Base-by-base conservation (phyloP, 1,139 yeast genomes). In the Suhomyces wounanorum region DNA sequence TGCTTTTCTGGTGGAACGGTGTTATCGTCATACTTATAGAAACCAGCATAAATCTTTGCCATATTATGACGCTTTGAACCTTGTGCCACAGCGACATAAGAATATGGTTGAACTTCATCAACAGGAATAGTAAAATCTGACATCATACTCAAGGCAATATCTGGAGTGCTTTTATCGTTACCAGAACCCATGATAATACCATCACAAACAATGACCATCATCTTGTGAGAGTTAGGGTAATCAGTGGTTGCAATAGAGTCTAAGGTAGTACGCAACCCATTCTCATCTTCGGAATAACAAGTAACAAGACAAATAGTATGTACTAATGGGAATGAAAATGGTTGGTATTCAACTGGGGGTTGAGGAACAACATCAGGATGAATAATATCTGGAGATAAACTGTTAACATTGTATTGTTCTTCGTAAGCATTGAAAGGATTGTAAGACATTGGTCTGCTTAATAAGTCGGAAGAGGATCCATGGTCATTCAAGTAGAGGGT, bases 41-140 rank as follows among this genome's bases (percentile, higher is more conserved):
- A 94, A 0, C 98, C 98, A 13, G 96, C 85, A 62, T 86, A 87
- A 11, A 92, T 90, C 68, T 91, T 91, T n/a, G 98, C 97, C 96
- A 90, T 90, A 66, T 94, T 94, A 64, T 92, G 98, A 66, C 98
- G 86, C 70, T 89, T 91, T 8, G 89, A 65, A 56, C 98, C 98
- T 63, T 86, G 87, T 1, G 96, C 96, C 48, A 94, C 97, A 8
- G 98, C 96, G 45, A 94, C 96, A 66, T 94, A 92, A 0, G 97
- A 90, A 61, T 83, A 78, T 1, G 96, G 81, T 62, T 81, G 70
- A 14, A 90, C 97, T 26, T 87, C 84, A 30, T 89, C 96, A 11
- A 78, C 79, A 0, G 90, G 87, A 33, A 78, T 74, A 10, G 82
- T 77, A 58, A 91, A 86, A 66, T 92, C 96, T 13, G 85, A 82